Evolutionary conservation across 2,329 filamentous ascomycete species (phyloP).

Genomic region (Alternaria sp.): DNA sequence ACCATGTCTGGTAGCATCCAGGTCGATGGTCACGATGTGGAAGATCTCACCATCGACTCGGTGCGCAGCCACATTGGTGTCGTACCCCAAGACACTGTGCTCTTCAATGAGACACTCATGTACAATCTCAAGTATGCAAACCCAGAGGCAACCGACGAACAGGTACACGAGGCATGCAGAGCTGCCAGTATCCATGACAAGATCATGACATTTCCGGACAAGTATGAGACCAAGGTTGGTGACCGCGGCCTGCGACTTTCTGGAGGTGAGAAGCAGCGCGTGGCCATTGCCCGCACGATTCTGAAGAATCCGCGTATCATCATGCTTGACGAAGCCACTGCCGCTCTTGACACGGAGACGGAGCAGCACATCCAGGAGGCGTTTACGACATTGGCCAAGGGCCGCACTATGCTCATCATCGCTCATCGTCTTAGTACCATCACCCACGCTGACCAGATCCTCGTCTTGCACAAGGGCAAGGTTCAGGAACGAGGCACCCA

Average conservation of each 20-base stretch:
- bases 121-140: constrained; percentile 94
- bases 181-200: constrained; percentile 93
- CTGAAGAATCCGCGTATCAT: constrained; percentile 92
- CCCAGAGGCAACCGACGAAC: constrained; percentile 77
- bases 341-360: constrained; percentile 87
- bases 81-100: constrained; percentile 92
- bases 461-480: constrained; percentile 60
- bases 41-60: constrained; percentile 91
- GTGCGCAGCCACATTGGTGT: constrained; percentile 90
- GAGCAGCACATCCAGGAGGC: constrained; percentile 93
- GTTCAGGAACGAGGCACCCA: constrained; percentile 61
- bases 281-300: constrained; percentile 91
- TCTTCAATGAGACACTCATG: constrained; percentile 95
- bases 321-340: constrained; percentile 91
- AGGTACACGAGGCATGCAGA: constrained; percentile 80
- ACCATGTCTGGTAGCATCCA: constrained; percentile 78
- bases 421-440: constrained; percentile 71
- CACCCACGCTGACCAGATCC: constrained; percentile 62
- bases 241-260: constrained; percentile 86
- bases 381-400: constrained; percentile 78
- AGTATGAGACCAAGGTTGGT: constrained; percentile 88
- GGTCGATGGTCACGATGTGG: constrained; percentile 83
- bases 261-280: constrained; percentile 90
- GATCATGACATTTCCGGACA: constrained; percentile 85
- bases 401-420: constrained; percentile 93